These are phyloP conservation scores for Leishmania aethiopica DNA, from an alignment of 208 protist species.

Conservation along the genomic window DNA sequence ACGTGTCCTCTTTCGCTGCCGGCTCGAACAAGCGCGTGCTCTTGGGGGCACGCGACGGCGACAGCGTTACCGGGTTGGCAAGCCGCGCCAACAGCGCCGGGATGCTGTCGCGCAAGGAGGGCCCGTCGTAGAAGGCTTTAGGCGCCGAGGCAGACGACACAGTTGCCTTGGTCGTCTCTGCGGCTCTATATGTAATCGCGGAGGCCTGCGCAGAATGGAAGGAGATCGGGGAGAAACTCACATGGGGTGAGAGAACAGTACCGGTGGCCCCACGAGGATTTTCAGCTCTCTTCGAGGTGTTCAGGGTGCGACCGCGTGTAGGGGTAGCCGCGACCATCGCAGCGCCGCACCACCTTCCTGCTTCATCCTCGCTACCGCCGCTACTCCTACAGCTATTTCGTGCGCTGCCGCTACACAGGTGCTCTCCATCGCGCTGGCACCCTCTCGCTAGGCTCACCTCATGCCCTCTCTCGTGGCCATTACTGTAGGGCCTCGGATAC, in stretches of 20 bases:
- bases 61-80: not conserved
- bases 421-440: not conserved
- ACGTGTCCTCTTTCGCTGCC: not conserved
- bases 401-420: not conserved
- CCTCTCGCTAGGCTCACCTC: not conserved
- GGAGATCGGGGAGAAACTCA: conserved; percentile 24
- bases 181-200: not conserved
- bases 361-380: not conserved
- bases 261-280: not conserved
- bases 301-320: not conserved
- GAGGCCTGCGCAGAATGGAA: conserved; percentile 21
- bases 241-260: not conserved
- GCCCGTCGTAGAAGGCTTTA: conserved; percentile 26
- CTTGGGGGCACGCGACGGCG: not conserved
- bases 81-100: conserved; percentile 24
- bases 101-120: conserved; percentile 33
- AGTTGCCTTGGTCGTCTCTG: not conserved
- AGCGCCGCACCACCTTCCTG: not conserved
- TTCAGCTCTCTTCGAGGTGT: not conserved
- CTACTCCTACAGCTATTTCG: not conserved
- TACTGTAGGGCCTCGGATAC: not conserved
- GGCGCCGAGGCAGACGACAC: not conserved
- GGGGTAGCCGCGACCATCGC: not conserved
- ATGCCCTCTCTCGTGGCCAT: not conserved
- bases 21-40: not conserved